Evolutionary conservation across 1,284 basidiomycete genomes (phyloP).

Genomic region (Takashimella koratensis): DNA sequence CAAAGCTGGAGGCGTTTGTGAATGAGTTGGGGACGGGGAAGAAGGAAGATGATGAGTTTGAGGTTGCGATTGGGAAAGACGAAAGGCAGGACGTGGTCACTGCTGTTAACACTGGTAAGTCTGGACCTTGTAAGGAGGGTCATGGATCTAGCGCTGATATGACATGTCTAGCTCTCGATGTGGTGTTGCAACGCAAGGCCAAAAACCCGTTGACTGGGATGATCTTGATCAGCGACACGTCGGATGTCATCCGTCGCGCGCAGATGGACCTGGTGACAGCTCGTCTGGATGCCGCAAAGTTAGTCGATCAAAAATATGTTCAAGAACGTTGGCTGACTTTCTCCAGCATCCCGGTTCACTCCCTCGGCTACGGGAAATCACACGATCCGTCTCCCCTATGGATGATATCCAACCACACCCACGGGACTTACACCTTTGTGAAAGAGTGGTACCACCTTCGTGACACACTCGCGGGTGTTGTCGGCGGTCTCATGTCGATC

Average conservation of each 20-base stretch:
- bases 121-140: background rate
- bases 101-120: constrained; percentile 81
- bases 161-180: constrained; percentile 66
- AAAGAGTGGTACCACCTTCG: constrained; percentile 92
- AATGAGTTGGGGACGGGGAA: constrained; percentile 57
- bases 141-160: background rate
- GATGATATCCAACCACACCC: constrained; percentile 96
- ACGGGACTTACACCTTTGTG: constrained; percentile 95
- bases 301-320: constrained; percentile 10
- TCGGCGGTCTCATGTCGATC: constrained; percentile 91
- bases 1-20: constrained; percentile 69
- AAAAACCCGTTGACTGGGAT: constrained; percentile 87
- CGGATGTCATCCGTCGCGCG: constrained; percentile 86
- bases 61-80: constrained; percentile 71
- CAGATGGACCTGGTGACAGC: constrained; percentile 98
- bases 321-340: background rate
- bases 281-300: constrained; percentile 88
- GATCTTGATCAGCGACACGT: constrained; percentile 85
- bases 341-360: constrained; percentile 77
- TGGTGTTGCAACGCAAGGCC: constrained; percentile 85
- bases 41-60: constrained; percentile 55
- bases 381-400: constrained; percentile 97
- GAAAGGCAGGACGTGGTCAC: constrained; percentile 95
- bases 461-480: constrained; percentile 80
- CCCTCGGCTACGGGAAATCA: constrained; percentile 91